These are phyloP conservation scores for Inga laurina DNA, from an alignment of 306 rosid genomes.

Conservation along the genomic window DNA sequence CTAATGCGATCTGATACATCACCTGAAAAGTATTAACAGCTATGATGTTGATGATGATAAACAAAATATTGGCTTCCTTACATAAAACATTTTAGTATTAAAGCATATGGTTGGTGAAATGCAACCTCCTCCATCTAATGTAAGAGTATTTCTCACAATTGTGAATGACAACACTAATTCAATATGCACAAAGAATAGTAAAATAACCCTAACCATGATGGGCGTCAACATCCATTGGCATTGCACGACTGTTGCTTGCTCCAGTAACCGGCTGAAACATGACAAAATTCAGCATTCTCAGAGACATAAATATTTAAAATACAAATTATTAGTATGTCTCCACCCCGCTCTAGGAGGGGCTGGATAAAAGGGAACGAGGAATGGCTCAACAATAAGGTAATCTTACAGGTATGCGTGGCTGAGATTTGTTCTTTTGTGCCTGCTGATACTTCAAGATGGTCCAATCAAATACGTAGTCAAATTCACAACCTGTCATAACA, in stretches of 20 bases:
- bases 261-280: conserved; percentile 59
- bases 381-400: conserved; percentile 24
- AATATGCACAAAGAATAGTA: conserved; percentile 19
- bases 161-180: not conserved
- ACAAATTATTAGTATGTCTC: not conserved
- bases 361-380: not conserved
- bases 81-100: not conserved
- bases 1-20: conserved; percentile 63
- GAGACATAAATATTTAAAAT: conserved; percentile 25
- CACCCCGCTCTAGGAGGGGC: not conserved
- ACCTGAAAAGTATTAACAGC: conserved; percentile 43
- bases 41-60: conserved; percentile 18
- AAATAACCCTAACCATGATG: conserved; percentile 59
- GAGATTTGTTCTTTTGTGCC: conserved; percentile 71
- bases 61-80: not conserved
- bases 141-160: not conserved
- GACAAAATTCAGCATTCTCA: conserved; percentile 34
- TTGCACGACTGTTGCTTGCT: conserved; percentile 58
- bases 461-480: conserved; percentile 91
- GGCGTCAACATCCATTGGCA: conserved; percentile 56
- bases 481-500: conserved; percentile 68
- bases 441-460: conserved; percentile 87
- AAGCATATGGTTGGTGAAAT: not conserved
- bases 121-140: not conserved
- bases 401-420: conserved; percentile 62